These are phyloP conservation scores for Fermentozyma sake DNA, from an alignment of 1,139 yeast genomes.

Conservation along the genomic window DNA sequence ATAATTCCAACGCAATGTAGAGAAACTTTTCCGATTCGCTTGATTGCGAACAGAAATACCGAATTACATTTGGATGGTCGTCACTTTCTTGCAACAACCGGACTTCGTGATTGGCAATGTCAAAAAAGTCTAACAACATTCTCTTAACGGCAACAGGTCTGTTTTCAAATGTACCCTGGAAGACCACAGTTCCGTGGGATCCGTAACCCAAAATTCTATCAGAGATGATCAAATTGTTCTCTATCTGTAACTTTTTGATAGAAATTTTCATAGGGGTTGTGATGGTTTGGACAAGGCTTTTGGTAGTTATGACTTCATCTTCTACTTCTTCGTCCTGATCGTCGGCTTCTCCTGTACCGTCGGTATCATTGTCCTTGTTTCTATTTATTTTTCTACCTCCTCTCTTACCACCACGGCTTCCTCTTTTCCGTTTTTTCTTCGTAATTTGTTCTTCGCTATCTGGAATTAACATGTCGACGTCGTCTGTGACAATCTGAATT, in stretches of 20 bases:
- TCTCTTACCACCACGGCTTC: conserved; percentile 75
- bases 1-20: conserved; percentile 88
- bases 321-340: conserved; percentile 9
- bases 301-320: conserved; percentile 22
- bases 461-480: too few relatives aligned
- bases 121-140: conserved; percentile 89
- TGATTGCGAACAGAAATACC: conserved; percentile 89
- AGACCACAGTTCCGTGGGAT: conserved; percentile 94
- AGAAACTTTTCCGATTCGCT: conserved; percentile 69
- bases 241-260: conserved; percentile 35
- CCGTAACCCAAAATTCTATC: conserved; percentile 87
- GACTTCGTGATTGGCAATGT: conserved; percentile 94
- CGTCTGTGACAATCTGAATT: too few relatives aligned
- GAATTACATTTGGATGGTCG: conserved; percentile 90
- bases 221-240: conserved; percentile 59
- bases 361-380: conserved; percentile 10
- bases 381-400: conserved; percentile 49
- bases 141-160: conserved; percentile 95
- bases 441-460: conserved; percentile 10
- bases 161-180: conserved; percentile 82
- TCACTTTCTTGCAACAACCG: conserved; percentile 86
- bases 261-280: conserved; percentile 13
- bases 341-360: conserved; percentile 2
- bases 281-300: conserved; percentile 24
- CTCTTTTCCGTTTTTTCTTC: conserved; percentile 63